Evolutionary conservation across 2,329 filamentous ascomycete species (phyloP).

Genomic region (Coniochaeta ligniaria): DNA sequence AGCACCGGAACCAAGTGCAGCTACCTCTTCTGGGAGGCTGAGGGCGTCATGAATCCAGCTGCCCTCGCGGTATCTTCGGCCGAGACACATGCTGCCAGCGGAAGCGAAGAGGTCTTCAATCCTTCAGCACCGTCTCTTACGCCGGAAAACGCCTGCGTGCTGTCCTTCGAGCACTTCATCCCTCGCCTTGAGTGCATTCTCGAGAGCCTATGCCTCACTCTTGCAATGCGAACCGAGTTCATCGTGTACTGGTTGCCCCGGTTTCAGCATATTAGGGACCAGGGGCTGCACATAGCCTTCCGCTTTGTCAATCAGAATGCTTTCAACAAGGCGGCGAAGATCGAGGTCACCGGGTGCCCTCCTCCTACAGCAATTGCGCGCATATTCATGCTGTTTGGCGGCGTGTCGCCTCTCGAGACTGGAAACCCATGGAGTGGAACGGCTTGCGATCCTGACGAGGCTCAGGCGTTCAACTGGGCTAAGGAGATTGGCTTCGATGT

Average conservation of each 20-base stretch:
- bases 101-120: neutral
- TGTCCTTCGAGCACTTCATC: neutral
- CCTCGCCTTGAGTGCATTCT: neutral
- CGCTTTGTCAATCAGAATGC: neutral
- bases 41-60: neutral
- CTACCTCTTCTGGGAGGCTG: slow-evolving; percentile 2
- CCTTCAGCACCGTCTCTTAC: neutral
- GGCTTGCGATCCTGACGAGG: neutral
- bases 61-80: neutral
- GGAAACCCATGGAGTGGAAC: neutral
- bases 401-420: neutral
- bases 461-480: neutral
- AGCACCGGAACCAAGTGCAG: neutral
- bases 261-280: neutral
- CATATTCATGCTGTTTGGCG: neutral
- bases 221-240: neutral
- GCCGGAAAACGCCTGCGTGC: neutral
- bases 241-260: neutral
- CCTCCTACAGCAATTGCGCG: neutral
- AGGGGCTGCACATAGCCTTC: neutral
- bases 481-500: neutral
- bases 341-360: neutral
- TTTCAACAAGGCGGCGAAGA: neutral
- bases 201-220: neutral
- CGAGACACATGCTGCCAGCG: neutral